Conservation (phyloP, 73 alveolate species). For the Paramecium sexaurelia region DNA sequence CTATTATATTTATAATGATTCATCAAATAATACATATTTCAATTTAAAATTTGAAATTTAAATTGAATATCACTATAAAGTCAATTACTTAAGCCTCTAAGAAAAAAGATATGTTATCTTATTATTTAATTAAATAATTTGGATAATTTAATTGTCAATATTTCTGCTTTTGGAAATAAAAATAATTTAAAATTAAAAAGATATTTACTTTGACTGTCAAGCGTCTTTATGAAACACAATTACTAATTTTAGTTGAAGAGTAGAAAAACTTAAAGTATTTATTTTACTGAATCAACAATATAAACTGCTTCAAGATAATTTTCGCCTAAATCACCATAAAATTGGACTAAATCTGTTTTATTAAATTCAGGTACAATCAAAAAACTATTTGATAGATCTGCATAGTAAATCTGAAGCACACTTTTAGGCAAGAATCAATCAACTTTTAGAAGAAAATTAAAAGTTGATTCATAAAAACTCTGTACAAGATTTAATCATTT, state of each 20-base stretch:
- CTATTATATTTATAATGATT: too few species aligned
- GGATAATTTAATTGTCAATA: background rate
- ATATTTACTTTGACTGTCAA: background rate
- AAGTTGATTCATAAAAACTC: background rate
- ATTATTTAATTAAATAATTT: background rate
- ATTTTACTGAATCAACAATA: background rate
- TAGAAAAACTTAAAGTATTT: background rate
- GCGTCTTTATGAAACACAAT: background rate
- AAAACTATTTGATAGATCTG: background rate
- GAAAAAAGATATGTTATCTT: background rate
- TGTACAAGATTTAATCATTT: background rate
- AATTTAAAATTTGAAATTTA: too few species aligned
- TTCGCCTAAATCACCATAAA: background rate
- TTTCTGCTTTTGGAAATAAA: background rate
- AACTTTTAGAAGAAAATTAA: background rate
- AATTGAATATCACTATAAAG: too few species aligned
- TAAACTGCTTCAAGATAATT: background rate
- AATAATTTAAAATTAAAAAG: background rate
- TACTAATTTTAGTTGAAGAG: background rate
- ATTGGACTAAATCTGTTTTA: background rate
- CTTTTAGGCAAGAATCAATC: background rate
- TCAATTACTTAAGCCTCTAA: background rate
- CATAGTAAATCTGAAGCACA: background rate
- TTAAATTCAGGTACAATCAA: background rate
- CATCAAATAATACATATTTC: too few species aligned